Percentiles rank a stretch among this genome's conserved stretches.
phyloP scores from a whole-genome alignment of 805 yeast genomes.

The Suhomyces sp. region DNA sequence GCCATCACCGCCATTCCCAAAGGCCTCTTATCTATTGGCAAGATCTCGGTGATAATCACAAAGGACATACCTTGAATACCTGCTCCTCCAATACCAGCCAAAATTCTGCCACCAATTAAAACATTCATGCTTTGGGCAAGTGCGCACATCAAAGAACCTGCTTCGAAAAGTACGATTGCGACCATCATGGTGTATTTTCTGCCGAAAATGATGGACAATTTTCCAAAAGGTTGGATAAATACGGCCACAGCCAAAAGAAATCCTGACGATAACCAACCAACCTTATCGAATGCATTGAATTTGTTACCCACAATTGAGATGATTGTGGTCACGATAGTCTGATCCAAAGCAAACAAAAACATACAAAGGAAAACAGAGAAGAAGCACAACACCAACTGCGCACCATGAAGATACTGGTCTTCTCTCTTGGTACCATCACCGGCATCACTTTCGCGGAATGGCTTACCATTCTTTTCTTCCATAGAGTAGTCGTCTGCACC shows the following conservation, averaged over 20 bases:
- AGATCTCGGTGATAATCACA: constrained; percentile 30
- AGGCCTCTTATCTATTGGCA: constrained; percentile 27
- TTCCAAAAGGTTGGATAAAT: constrained; percentile 37
- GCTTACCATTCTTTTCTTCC: background rate
- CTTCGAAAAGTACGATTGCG: constrained; percentile 27
- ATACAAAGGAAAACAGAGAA: constrained; percentile 27
- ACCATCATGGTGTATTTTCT: constrained; percentile 29
- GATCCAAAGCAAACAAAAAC: constrained; percentile 38
- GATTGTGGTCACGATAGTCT: constrained; percentile 36
- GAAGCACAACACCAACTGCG: constrained; percentile 23
- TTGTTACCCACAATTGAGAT: constrained; percentile 35
- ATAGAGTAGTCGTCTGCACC: background rate
- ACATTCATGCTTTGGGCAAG: constrained; percentile 33
- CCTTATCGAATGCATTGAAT: constrained; percentile 30
- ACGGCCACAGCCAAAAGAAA: constrained; percentile 34
- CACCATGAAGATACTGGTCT: constrained; percentile 35
- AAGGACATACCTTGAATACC: constrained; percentile 30
- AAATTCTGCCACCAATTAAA: constrained; percentile 41
- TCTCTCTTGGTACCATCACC: constrained; percentile 42
- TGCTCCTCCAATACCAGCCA: constrained; percentile 39
- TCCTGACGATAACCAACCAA: constrained; percentile 41
- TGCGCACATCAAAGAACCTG: constrained; percentile 39
- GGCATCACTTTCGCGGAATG: constrained; percentile 38
- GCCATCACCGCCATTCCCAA: constrained; percentile 20
- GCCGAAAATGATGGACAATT: constrained; percentile 35